Base-by-base conservation (phyloP, 225 moss, liverwort and hornwort genomes). In the Takakia lepidozioides region DNA sequence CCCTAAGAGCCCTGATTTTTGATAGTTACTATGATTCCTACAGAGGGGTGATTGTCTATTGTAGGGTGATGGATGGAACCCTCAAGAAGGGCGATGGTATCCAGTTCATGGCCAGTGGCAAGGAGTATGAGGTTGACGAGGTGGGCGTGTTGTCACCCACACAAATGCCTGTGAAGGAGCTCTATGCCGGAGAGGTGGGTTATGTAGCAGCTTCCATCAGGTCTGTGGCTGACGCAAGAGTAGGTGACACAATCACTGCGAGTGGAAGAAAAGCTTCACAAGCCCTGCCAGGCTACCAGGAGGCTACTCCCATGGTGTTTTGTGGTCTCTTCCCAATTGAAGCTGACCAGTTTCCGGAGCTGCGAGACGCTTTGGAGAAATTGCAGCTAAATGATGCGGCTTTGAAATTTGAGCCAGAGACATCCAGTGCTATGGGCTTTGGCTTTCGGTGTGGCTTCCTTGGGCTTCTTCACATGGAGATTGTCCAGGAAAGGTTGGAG, bases 301-400 rank as follows among this genome's bases (percentile, higher is more conserved):
- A 89, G 70, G 93, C 89, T n/a, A 86, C 86, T 28, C 89, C 93
- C 5, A 89, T 95, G 93, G 93, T 95, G 38, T 95, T 95, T 51
- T 95, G 93, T 65, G 93, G 93, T 25, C 67, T 89, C 27, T 95
- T 89, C 42, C 93, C 93, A 7, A 75, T 89, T 29, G 89, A 95
- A 38, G 93, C 89, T 46, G 93, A 95, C 55, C 80, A 95, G 66
- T 95, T 95, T 25, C 68, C 82, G 16, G 82, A 87, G 54, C 72
- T 95, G 22, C 75, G 95, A 56, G 95, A 95, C 57, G 84, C 93
- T 10, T 74, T 95, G 34, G 93, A 90, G 49, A 95, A 80, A 59
- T 46, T 95, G 67, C 93, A 95, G 78, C 62, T 95, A 52, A 90
- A 95, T 55, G 95, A 90, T 80, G 90, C 90, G 9, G 90, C 90